Base-by-base conservation (phyloP, 345 rosid species). In the Salix arbutifolia region DNA sequence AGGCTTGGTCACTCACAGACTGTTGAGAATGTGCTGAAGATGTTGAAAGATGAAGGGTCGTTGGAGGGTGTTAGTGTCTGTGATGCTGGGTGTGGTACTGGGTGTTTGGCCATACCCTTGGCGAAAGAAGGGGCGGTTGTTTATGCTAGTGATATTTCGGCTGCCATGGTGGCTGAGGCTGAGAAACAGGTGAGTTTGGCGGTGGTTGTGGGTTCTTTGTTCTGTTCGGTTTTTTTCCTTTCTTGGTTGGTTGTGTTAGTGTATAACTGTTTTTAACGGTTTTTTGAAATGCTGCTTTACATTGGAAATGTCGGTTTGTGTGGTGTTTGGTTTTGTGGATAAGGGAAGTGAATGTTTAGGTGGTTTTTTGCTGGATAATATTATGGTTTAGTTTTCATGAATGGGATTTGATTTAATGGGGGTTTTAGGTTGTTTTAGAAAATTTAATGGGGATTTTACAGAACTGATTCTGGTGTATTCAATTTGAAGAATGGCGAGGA, bases 31-130 rank as follows among this genome's bases (percentile, higher is more conserved):
- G 85, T 83, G 23, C 77, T 95, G 87, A 66, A 74, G 64, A 96
- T 96, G 92, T 77, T 93, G 73, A 89, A 82, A 5, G 98, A 90
- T 1, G 98, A 89, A 17, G 90, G 97, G 13, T 65, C 99, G 31
- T 83, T 96, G 53, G 76, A 80, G 46, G 98, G 98, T 28, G 88
- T 93, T 17, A 88, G 94, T 10, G 91, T 96, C 26, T 93, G 99
- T 75, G 99, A 93, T 65, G 98, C 97, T 1, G 96, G 99, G 1
- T 96, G 99, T 28, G 99, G 99, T 16, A 92, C 97, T 0, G 98
- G 97, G 1, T 78, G 78, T 35, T 93, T 93, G 31, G 75, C 95
- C 21, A 90, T 91, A 78, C 99, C 98, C 5, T 83, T 96, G 50
- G 95, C 97, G 5, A 91, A 89, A 83, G 91, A 89, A 87, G 99